A percentile compares a stretch with the other conserved stretches of the same genome.
These are phyloP conservation scores for Ogataea wickerhamii DNA, from an alignment of 805 yeast genomes.

Conservation along the genomic window DNA sequence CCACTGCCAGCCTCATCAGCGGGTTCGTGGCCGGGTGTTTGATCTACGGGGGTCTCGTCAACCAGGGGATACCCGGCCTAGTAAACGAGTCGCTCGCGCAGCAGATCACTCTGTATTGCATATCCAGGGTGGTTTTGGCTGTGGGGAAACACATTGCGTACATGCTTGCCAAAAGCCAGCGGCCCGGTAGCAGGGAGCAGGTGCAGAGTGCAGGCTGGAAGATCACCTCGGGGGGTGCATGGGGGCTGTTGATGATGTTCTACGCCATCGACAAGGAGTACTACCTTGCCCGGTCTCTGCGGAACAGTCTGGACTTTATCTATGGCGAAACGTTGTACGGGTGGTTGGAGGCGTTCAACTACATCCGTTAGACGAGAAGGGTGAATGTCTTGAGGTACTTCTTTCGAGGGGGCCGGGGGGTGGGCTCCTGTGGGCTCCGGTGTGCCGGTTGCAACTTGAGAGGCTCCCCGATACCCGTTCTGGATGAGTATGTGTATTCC, in stretches of 20 bases:
- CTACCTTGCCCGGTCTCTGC: slow-evolving; percentile 56
- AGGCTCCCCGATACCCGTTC: no score
- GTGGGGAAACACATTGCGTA: slow-evolving; percentile 47
- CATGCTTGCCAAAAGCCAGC: slow-evolving; percentile 15
- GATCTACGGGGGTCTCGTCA: slow-evolving; percentile 30
- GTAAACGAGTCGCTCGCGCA: slow-evolving; percentile 46
- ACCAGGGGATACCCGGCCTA: slow-evolving; percentile 6
- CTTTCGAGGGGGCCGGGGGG: no score
- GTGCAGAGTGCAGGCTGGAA: slow-evolving; percentile 47
- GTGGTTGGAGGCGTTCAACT: slow-evolving; percentile 30
- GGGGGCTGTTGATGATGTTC: slow-evolving; percentile 74
- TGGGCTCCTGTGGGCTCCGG: no score
- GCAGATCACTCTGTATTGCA: slow-evolving; percentile 71
- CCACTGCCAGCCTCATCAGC: slow-evolving; percentile 21
- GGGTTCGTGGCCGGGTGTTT: slow-evolving; percentile 30
- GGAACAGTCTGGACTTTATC: slow-evolving; percentile 67
- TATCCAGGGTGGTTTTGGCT: slow-evolving; percentile 65
- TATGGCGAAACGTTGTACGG: slow-evolving; percentile 53
- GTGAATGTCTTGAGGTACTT: no score
- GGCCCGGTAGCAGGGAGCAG: slow-evolving; percentile 4
- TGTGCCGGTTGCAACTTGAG: no score
- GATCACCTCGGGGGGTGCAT: slow-evolving; percentile 55
- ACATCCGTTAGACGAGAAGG: slow-evolving; percentile 12
- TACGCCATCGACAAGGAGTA: slow-evolving; percentile 60
- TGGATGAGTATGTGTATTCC: no score